Base-by-base conservation (phyloP, 306 rosid species). In the Cicer bijugum region DNA sequence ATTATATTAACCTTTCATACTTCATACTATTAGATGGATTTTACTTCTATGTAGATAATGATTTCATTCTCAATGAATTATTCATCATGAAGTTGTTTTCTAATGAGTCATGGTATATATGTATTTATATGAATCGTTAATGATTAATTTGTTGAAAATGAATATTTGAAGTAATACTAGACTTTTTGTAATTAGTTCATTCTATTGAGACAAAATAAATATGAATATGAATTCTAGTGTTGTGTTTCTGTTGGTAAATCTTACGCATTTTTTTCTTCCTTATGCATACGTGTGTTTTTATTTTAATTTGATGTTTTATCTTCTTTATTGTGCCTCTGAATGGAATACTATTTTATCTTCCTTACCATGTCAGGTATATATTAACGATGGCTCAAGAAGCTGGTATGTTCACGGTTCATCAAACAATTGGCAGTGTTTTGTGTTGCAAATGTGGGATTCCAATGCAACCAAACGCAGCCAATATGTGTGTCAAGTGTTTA, bases 401-500 rank as follows among this genome's bases (percentile, higher is more conserved):
- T 14, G 71, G 71, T 1, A 66, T 66, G 71, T 66, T 66, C 11
- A 66, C 0, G 19, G 71, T 66, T 44, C 71, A 44, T 1, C 71
- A 44, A 11, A 66, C 71, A 19, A 19, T 66, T 23, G 71, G 71
- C 16, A 66, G 40, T 23, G 71, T 66, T 66, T 19, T 10, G 53
- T 66, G 71, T 66, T 66, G 71, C 71, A 66, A 66, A 66, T 66
- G 71, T 46, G 71, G 71, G 11, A 66, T 66, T 19, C 10, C 0
- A 4, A 66, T 66, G 71, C 71, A 66, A 44, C 71, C 71, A 44
- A 66, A 66, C 23, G 71, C 71, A 10, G 71, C 71, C 55, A 66
- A 66, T 23, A 66, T 66, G 71, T 66, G 71, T 12, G 71, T 66
- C 0, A 66, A 66, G 40, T 66, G 71, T 66, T 44, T 66, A 17